Evolutionary conservation across 2,329 filamentous ascomycete species (phyloP), one percentile per base, ranked within the genome.

Genomic region (Pseudogymnoascus sp.): DNA sequence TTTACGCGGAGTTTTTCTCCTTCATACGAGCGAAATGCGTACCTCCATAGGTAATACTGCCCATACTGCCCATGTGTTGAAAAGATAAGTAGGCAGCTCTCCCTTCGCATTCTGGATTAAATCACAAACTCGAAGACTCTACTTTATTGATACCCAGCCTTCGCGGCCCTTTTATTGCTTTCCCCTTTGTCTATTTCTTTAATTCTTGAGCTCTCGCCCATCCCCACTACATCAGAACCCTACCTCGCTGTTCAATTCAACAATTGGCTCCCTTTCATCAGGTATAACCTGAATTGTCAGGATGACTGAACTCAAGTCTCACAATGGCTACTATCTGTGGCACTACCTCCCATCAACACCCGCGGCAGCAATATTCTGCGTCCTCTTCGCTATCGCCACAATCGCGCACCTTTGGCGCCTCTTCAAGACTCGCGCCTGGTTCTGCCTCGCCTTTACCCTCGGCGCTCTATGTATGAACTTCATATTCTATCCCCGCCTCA

Each of bases 321-420:
- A 54, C 47, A 33, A 17, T 6, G 68, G 65, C 15, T 73, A 72
- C 59, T 76, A 73, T 63, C 69, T 76, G 8, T 74, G 72, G 72
- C 76, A 77, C 59, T 82, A 81, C 65, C 68, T 77, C 24, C 79
- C 80, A 0, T 79, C 75, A 4, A 66, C 74, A n/a, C 68, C 71
- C 0, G 74, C 76, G 2, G 77, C 78, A 1, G 69, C 74, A 21
- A 65, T 76, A 24, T 76, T 77, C 60, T 66, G 74, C 11, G 60
- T 74, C 5, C 58, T 75, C 13, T 76, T 74, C 64, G 31, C 68
- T 9, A 37, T 61, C 11, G 47, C 63, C 0, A 74, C 71, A 0
- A 7, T 59, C 11, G 58, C 67, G 4, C 71, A 73, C 58, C 60
- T 40, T 57, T 74, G 69, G 69, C 69, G 70, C 8, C 67, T 73